Base-by-base conservation (phyloP, 2,329 filamentous ascomycete species). In the Nannizziopsis arthrosporioides region DNA sequence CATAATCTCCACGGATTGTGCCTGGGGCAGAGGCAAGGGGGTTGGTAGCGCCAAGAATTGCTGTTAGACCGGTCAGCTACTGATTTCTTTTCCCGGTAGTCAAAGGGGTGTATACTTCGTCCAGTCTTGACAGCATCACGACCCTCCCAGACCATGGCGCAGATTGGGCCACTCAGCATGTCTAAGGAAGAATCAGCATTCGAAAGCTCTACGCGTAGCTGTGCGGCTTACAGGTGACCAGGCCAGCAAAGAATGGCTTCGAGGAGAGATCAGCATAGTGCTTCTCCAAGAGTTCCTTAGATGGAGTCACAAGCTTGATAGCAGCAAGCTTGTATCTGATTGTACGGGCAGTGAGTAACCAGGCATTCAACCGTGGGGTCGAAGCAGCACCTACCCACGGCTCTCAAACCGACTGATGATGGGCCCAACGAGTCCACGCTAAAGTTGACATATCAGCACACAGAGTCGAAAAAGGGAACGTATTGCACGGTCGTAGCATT, bases 101-200 rank as follows among this genome's bases (percentile, higher is more conserved):
- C 35, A 6, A 11, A 40, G 18, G 32, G 36, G 17, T 19, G 75
- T 80, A 60, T 80, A 86, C 82, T 69, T 68, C 92, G 90, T 73
- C 92, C 92, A 61, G 89, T 95, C 85, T 96, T 96, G 80, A 95
- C 89, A 72, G 83, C 92, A 67, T 98, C 89, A 80, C 85, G 85
- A 68, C 92, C 92, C 75, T 98, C 89, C 92, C 92, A 98, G 74
- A 98, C 84, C 90, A 96, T 98, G 77, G 92, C 92, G 78, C 80
- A 84, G 76, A 98, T 90, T 70, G 92, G 92, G 70, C 92, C 92
- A 71, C 82, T 89, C 71, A 81, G 76, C 92, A 96, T 98, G 81
- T 96, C 88, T 94, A 57, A 54, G 22, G 49, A 18, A 38, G 34
- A 3, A 40, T 50, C 48, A 44, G 42, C 30, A 38, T 48, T 44